Percentiles rank a stretch among this genome's conserved stretches.
These are phyloP conservation scores for Clarireedia hainanense DNA, from an alignment of 2,329 filamentous ascomycete species.

Conservation along the genomic window DNA sequence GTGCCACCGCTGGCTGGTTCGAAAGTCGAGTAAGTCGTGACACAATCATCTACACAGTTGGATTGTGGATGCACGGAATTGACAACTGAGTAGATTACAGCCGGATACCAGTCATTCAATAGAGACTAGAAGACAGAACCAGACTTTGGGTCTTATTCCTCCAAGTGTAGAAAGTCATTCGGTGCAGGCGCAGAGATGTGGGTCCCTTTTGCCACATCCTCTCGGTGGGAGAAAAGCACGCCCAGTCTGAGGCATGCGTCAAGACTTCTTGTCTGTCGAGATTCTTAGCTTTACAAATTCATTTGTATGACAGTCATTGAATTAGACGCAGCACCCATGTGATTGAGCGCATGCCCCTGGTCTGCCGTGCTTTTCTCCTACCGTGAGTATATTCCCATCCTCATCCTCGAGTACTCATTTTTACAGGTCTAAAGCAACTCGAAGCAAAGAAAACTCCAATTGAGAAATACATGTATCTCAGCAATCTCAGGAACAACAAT, in stretches of 20 bases:
- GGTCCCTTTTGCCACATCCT: neutral
- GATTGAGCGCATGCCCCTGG: too few relatives aligned
- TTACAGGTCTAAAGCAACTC: slow-evolving; percentile 25
- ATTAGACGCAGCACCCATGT: too few relatives aligned
- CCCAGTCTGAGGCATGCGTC: too few relatives aligned
- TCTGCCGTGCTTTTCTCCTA: neutral
- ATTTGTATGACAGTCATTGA: too few relatives aligned
- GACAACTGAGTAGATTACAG: slow-evolving; percentile 2
- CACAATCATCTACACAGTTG: neutral
- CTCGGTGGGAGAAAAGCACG: neutral
- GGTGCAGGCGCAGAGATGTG: slow-evolving; percentile 25
- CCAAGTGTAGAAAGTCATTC: slow-evolving; percentile 24
- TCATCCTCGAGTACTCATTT: neutral
- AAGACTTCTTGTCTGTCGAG: too few relatives aligned
- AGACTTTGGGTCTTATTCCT: slow-evolving; percentile 23
- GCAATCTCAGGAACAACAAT: slow-evolving; percentile 24
- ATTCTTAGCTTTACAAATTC: too few relatives aligned
- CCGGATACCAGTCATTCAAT: slow-evolving; percentile 25
- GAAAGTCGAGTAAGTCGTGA: slow-evolving; percentile 12
- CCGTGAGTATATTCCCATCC: neutral
- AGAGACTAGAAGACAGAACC: slow-evolving; percentile 19
- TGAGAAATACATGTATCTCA: slow-evolving; percentile 28
- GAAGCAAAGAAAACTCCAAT: slow-evolving; percentile 23
- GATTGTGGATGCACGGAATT: neutral
- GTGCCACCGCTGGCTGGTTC: neutral